Evolutionary conservation across 371 early-diverging fungal species (phyloP).

Genomic region (Batrachochytrium dendrobatidis): DNA sequence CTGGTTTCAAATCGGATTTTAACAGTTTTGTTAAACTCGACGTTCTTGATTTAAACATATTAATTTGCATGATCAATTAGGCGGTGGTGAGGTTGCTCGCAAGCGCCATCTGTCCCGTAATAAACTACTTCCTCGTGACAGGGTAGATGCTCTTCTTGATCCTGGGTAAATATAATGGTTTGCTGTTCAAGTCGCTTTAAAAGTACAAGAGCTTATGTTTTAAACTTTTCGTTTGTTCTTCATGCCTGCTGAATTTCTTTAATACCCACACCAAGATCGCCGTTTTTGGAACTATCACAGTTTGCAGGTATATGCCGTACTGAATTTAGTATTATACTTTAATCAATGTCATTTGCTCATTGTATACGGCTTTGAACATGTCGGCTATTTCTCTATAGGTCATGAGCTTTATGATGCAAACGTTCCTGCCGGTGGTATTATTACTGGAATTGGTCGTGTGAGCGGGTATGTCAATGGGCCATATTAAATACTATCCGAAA

Average conservation of each 20-base stretch:
- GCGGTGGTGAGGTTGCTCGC: constrained; percentile 87
- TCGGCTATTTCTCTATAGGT: constrained; percentile 23
- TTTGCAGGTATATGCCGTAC: constrained; percentile 59
- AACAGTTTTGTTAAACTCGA: background rate
- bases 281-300: constrained; percentile 92
- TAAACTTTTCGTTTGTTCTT: background rate
- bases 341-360: background rate
- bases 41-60: background rate
- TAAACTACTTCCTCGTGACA: constrained; percentile 91
- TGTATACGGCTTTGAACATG: background rate
- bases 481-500: background rate
- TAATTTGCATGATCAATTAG: constrained; percentile 29
- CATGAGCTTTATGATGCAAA: constrained; percentile 79
- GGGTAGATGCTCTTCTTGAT: constrained; percentile 81
- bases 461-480: constrained; percentile 55
- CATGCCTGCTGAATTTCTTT: background rate
- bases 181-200: background rate
- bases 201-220: background rate
- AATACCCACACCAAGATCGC: constrained; percentile 30
- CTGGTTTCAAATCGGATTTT: too few relatives aligned
- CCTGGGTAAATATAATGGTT: constrained; percentile 48
- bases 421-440: constrained; percentile 89
- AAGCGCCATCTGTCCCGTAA: constrained; percentile 79
- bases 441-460: constrained; percentile 94
- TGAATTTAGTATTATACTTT: background rate